Conservation (phyloP, 495 filamentous ascomycete species). For the Penicillium canariense region DNA sequence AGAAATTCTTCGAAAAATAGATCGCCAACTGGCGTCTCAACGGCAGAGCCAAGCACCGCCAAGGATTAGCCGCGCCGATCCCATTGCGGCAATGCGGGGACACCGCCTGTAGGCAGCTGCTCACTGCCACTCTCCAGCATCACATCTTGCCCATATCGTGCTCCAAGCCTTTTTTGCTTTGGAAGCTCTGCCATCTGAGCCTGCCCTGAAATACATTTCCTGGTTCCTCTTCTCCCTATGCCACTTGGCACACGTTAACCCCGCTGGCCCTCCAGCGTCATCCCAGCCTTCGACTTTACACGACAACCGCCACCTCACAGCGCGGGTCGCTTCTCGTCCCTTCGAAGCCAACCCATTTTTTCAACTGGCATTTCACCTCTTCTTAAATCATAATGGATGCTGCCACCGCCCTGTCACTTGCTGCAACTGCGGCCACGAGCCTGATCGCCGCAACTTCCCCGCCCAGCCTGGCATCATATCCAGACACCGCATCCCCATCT, state of each 20-base stretch:
- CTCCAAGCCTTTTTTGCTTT: not conserved
- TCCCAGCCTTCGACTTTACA: conserved; percentile 5
- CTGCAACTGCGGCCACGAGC: conserved; percentile 20
- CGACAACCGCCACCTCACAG: not conserved
- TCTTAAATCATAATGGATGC: not conserved
- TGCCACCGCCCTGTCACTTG: conserved; percentile 15
- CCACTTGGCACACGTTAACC: conserved; percentile 9
- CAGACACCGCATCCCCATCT: conserved; percentile 7
- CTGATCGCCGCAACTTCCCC: conserved; percentile 18
- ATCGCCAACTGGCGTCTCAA: not conserved
- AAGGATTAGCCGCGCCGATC: conserved; percentile 18
- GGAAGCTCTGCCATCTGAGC: not conserved
- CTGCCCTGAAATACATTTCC: not conserved
- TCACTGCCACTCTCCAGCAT: not conserved
- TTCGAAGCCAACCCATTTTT: not conserved
- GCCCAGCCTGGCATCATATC: conserved; percentile 3
- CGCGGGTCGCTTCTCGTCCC: conserved; percentile 5
- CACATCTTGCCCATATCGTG: not conserved
- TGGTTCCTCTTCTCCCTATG: not conserved
- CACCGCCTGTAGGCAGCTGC: conserved; percentile 20
- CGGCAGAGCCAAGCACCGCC: not conserved
- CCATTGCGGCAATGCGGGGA: conserved; percentile 22
- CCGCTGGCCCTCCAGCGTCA: not conserved
- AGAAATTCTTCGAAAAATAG: not conserved
- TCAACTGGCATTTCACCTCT: not conserved